Evolutionary conservation across 176 grass and related monocot species (phyloP).

Genomic region (Juncus effusus): DNA sequence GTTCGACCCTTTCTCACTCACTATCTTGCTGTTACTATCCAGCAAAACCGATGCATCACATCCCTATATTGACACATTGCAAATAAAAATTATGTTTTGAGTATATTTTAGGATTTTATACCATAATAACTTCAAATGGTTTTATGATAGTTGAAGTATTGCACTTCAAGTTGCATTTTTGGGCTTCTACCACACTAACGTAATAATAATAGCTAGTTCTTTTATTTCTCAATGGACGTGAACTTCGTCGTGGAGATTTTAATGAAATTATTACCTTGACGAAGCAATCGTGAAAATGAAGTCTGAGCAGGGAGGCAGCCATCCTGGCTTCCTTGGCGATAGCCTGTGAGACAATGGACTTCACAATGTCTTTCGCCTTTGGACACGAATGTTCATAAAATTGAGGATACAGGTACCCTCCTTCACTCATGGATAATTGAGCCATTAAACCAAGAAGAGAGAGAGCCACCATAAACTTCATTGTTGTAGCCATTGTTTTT

Average conservation of each 20-base stretch:
- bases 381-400: constrained; percentile 76
- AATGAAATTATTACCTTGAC: constrained; percentile 22
- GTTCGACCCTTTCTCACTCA: constrained; percentile 77
- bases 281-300: constrained; percentile 44
- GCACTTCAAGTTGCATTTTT: too few relatives aligned
- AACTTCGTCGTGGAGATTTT: background rate
- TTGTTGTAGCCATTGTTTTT: constrained; percentile 44
- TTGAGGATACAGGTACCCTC: constrained; percentile 56
- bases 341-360: constrained; percentile 59
- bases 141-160: background rate
- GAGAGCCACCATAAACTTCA: constrained; percentile 30
- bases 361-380: constrained; percentile 61
- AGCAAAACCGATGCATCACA: constrained; percentile 78
- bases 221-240: background rate
- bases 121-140: background rate
- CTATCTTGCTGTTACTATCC: constrained; percentile 60
- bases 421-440: constrained; percentile 29
- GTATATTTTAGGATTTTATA: background rate
- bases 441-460: constrained; percentile 41
- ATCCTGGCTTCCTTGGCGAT: constrained; percentile 74
- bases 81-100: background rate
- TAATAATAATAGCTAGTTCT: background rate
- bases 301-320: constrained; percentile 73
- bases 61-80: constrained; percentile 36
- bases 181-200: background rate